Percentiles rank a stretch among this genome's conserved stretches.
phyloP scores from a whole-genome alignment of 2,329 filamentous ascomycete species.

The Chaetomiaceae sp. region DNA sequence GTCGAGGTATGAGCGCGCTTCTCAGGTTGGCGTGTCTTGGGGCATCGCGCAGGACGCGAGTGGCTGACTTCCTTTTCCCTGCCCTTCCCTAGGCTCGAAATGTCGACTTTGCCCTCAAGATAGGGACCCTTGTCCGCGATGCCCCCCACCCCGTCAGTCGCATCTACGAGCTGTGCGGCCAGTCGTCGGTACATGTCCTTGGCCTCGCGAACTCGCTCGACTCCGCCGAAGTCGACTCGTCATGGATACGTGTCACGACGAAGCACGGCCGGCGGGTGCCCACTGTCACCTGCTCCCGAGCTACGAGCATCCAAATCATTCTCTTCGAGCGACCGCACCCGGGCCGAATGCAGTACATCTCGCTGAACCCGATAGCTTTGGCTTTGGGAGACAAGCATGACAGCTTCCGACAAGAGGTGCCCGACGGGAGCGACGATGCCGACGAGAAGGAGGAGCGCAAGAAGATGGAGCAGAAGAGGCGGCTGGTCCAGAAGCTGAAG shows the following conservation, averaged over 20 bases:
- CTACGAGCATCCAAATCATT: constrained; percentile 77
- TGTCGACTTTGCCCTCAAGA: constrained; percentile 82
- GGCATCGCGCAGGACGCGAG: constrained; percentile 1
- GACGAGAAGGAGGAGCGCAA: constrained; percentile 61
- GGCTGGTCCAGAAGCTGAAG: constrained; percentile 78
- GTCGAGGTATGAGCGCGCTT: constrained; percentile 63
- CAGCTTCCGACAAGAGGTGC: constrained; percentile 32
- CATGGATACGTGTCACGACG: constrained; percentile 61
- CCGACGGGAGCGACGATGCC: constrained; percentile 60
- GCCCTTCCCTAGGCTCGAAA: constrained; percentile 62
- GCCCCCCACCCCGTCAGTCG: constrained; percentile 73
- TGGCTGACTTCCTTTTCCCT: constrained; percentile 29
- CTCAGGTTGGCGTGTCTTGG: neutral
- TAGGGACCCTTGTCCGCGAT: constrained; percentile 77
- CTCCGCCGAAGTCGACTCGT: constrained; percentile 56
- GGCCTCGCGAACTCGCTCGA: constrained; percentile 68
- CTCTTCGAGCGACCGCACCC: constrained; percentile 84
- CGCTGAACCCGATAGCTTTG: constrained; percentile 79
- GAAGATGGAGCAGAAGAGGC: constrained; percentile 55
- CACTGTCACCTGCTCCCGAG: constrained; percentile 65
- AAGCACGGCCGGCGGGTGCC: constrained; percentile 54
- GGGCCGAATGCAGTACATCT: constrained; percentile 92
- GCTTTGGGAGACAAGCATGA: constrained; percentile 69
- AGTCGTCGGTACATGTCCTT: constrained; percentile 76
- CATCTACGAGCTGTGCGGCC: constrained; percentile 80